Evolutionary conservation across 1,139 yeast genomes (phyloP).

Genomic region (Suhomyces guaymorum): DNA sequence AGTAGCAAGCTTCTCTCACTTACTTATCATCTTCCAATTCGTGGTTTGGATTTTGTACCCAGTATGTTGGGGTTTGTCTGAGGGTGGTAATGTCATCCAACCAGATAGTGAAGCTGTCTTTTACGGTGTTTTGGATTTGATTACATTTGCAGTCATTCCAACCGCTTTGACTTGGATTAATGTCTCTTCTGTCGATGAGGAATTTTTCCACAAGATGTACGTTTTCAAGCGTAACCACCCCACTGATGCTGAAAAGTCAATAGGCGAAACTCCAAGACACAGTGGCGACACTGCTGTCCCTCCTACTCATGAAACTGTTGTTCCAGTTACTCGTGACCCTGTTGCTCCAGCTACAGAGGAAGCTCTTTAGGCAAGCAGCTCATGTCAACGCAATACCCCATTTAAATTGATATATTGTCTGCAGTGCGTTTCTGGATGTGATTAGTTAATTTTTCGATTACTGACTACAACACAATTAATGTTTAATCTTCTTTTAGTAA

Average conservation of each 20-base stretch:
- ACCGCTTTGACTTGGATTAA: slow-evolving; percentile 34
- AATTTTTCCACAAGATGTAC: slow-evolving; percentile 27
- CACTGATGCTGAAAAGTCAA: slow-evolving; percentile 22
- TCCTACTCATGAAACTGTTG: too few species aligned
- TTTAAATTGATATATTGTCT: too few species aligned
- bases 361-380: too few species aligned
- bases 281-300: slow-evolving; percentile 24
- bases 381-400: too few species aligned
- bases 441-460: too few species aligned
- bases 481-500: too few species aligned
- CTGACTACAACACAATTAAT: too few species aligned
- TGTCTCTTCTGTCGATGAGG: slow-evolving; percentile 31
- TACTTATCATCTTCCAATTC: slow-evolving; percentile 33
- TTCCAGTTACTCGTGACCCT: too few species aligned
- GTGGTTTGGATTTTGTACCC: slow-evolving; percentile 54
- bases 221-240: slow-evolving; percentile 15
- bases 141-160: slow-evolving; percentile 48
- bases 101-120: slow-evolving; percentile 69
- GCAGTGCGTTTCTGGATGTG: too few species aligned
- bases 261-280: slow-evolving; percentile 25
- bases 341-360: too few species aligned
- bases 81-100: slow-evolving; percentile 67
- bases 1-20: slow-evolving; percentile 20
- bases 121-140: slow-evolving; percentile 60
- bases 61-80: slow-evolving; percentile 61